Percentiles rank a stretch among this genome's conserved stretches.
These are phyloP conservation scores for Hanseniaspora guilliermondii DNA, from an alignment of 805 yeast species.

Conservation along the genomic window DNA sequence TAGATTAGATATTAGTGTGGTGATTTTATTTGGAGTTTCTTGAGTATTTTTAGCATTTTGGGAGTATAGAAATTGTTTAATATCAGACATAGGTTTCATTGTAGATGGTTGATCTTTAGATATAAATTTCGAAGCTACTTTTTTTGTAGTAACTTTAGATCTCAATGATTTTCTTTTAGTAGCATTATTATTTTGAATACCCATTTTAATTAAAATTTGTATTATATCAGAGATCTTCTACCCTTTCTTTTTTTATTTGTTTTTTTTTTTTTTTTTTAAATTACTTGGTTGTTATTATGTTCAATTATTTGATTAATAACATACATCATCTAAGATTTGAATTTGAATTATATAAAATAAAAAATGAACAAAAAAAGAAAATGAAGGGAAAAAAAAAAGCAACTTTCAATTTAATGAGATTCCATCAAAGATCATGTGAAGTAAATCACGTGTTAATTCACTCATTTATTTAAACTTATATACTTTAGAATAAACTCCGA, in stretches of 20 bases:
- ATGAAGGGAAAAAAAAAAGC: neutral
- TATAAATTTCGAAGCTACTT: conserved; percentile 12
- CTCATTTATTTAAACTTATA: too few relatives aligned
- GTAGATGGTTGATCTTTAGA: neutral
- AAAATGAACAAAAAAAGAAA: neutral
- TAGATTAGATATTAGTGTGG: conserved; percentile 28
- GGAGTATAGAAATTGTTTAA: conserved; percentile 40
- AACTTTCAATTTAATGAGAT: neutral
- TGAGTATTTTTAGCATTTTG: conserved; percentile 43
- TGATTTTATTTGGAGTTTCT: conserved; percentile 31
- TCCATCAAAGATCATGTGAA: too few relatives aligned
- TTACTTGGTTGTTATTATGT: too few relatives aligned
- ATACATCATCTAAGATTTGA: too few relatives aligned
- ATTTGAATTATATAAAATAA: too few relatives aligned
- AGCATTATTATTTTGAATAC: conserved; percentile 8
- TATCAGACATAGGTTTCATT: conserved; percentile 26
- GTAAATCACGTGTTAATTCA: too few relatives aligned
- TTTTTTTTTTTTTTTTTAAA: neutral
- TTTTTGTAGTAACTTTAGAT: conserved; percentile 7
- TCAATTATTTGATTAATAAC: too few relatives aligned
- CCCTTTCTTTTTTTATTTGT: conserved; percentile 36
- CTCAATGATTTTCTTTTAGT: conserved; percentile 12
- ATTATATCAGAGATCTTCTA: too few relatives aligned
- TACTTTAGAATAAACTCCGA: too few relatives aligned
- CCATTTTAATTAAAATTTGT: conserved; percentile 29